phyloP scores from a whole-genome alignment of 1,284 basidiomycete genomes.

The Microstroma glucosiphilum region DNA sequence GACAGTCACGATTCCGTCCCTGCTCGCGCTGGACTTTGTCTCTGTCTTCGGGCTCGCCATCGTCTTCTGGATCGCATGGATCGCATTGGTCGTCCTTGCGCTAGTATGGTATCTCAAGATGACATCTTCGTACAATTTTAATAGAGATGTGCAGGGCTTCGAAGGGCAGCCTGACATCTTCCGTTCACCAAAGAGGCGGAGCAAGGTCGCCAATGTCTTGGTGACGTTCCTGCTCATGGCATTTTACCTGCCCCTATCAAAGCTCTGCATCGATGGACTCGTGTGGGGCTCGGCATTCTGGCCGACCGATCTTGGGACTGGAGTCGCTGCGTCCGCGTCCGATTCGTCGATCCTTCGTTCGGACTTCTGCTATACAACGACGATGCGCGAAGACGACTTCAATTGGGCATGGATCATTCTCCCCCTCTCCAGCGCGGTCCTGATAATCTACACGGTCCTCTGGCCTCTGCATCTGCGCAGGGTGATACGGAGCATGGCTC shows the following conservation, averaged over 20 bases:
- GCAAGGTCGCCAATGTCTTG: conserved; percentile 33
- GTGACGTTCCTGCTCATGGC: conserved; percentile 35
- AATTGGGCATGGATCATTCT: conserved; percentile 67
- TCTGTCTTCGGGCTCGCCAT: conserved; percentile 38
- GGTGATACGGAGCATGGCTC: conserved; percentile 61
- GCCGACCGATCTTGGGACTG: conserved; percentile 60
- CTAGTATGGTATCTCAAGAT: conserved; percentile 32
- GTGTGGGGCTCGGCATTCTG: conserved; percentile 44
- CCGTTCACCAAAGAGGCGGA: conserved; percentile 10
- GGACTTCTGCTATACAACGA: conserved; percentile 65
- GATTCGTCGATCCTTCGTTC: conserved; percentile 55
- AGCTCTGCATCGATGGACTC: conserved; percentile 39
- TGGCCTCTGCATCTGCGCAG: conserved; percentile 63
- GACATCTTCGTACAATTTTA: conserved; percentile 36
- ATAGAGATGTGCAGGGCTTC: conserved; percentile 36
- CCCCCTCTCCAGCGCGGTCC: conserved; percentile 58
- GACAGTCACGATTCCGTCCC: conserved; percentile 28
- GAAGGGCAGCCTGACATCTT: conserved; percentile 39
- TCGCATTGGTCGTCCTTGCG: conserved; percentile 21
- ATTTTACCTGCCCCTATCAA: conserved; percentile 42
- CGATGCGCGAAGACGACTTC: conserved; percentile 65
- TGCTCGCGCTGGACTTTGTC: conserved; percentile 40
- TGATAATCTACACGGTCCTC: conserved; percentile 64
- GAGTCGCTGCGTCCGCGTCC: conserved; percentile 57
- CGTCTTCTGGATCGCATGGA: conserved; percentile 34